These are phyloP conservation scores for Akebia trifoliata DNA, from an alignment of 164 flowering plant genomes.

Conservation along the genomic window DNA sequence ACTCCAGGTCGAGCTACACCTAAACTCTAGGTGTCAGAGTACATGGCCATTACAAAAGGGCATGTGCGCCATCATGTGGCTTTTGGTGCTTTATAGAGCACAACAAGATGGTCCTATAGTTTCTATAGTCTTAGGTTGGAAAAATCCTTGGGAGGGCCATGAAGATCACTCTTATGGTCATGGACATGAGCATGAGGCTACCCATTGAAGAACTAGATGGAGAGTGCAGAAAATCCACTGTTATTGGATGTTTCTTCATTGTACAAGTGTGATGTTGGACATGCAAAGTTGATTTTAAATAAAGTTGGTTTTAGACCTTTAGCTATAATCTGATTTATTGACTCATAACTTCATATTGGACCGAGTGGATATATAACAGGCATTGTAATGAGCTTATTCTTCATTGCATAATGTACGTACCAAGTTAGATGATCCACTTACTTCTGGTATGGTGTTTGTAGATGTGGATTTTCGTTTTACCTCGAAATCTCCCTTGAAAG, in stretches of 20 bases:
- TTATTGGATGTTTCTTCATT: conserved; percentile 5
- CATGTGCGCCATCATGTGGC: conserved; percentile 87
- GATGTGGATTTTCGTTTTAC: too few species aligned
- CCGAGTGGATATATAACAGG: not conserved
- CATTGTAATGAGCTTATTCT: not conserved
- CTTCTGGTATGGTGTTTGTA: too few species aligned
- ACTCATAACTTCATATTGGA: not conserved
- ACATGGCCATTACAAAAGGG: too few species aligned
- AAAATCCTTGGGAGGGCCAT: conserved; percentile 87
- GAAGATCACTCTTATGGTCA: conserved; percentile 50
- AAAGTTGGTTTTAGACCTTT: not conserved
- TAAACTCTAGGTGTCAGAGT: too few species aligned
- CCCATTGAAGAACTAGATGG: conserved; percentile 6
- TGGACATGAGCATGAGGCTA: conserved; percentile 33
- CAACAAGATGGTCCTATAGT: conserved; percentile 34
- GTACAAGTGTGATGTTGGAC: conserved; percentile 9
- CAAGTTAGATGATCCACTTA: too few species aligned
- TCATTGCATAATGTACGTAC: too few species aligned
- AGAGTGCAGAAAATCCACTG: not conserved
- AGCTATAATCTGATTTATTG: too few species aligned
- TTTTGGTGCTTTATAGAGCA: conserved; percentile 31
- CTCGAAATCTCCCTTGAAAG: too few species aligned
- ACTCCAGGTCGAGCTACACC: too few species aligned
- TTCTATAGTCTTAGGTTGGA: conserved; percentile 52
- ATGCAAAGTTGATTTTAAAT: not conserved